Evolutionary conservation across 1,139 yeast genomes (phyloP), one percentile per base, ranked within the genome.

Genomic region (Arxiozyma slooffiae): DNA sequence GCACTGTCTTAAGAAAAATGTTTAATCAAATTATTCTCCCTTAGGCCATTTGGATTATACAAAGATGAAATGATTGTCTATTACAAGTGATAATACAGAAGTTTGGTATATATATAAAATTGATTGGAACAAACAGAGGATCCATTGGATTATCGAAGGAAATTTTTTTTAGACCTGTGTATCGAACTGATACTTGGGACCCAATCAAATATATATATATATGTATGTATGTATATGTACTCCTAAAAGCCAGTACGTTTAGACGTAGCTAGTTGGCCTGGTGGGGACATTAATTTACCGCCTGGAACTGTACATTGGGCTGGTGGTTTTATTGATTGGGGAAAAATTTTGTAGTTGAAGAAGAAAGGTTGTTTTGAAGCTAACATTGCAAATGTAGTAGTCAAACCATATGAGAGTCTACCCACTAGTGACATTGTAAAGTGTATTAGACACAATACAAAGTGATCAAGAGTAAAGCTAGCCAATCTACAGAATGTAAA

Each of bases 201-300:
- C 57, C 57, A 1, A 48, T 30, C 1, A 22, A 41, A 21, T 41
- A 52, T 7, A 47, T 62, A 63, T 58, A 70, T 72, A 78, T 57
- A 51, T n/a, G n/a, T n/a, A 21, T 41, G 52, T 7, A 47, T 62
- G 63, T 58, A 70, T 72, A 78, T 57, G 51, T 90, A 67, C 71
- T 97, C 97, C n/a, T 94, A 87, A 70, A 88, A 97, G 4, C 97
- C 97, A 1, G 74, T 92, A 48, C 79, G 95, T 63, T 70, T 90
- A 52, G 95, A 90, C 70, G 70, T 87, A 51, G 88, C 96, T 6
- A 68, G 90, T 55, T 90, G 97, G 97, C 96, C 97, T 4, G 97
- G 86, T 67, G 97, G 97, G 53, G 77, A 76, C 54, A 70, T 79
- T 24, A 60, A 74, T 47, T 79, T 78, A 64, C 81, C 80, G 38